These are phyloP conservation scores for Starmera dryadoides DNA, from an alignment of 805 yeast species.

Conservation along the genomic window DNA sequence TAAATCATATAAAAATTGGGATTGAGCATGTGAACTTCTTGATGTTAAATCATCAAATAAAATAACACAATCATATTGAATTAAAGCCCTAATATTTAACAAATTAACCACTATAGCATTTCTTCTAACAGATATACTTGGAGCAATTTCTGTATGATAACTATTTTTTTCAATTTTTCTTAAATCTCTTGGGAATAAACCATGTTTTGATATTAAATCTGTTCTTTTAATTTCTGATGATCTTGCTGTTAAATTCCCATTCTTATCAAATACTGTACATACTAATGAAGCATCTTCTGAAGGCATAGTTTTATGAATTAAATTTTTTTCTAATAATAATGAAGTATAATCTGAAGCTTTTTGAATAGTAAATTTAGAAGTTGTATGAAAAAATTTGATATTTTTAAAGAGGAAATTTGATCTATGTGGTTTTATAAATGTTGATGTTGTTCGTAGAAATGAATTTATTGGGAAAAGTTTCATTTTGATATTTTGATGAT, in stretches of 20 bases:
- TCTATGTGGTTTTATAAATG: too few species aligned
- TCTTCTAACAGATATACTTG: slow-evolving; percentile 69
- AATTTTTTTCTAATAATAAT: slow-evolving; percentile 28
- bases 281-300: slow-evolving; percentile 39
- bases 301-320: slow-evolving; percentile 27
- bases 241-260: slow-evolving; percentile 64
- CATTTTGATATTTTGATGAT: too few species aligned
- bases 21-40: slow-evolving; percentile 56
- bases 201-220: slow-evolving; percentile 65
- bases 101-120: slow-evolving; percentile 67
- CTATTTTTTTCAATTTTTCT: slow-evolving; percentile 72
- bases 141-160: slow-evolving; percentile 63
- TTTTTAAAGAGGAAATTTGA: background rate
- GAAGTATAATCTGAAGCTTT: slow-evolving; percentile 17
- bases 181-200: slow-evolving; percentile 81
- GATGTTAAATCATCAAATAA: slow-evolving; percentile 66
- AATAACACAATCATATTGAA: slow-evolving; percentile 63
- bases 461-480: too few species aligned
- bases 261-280: slow-evolving; percentile 72
- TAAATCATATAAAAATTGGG: slow-evolving; percentile 75
- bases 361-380: background rate
- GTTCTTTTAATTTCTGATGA: slow-evolving; percentile 70
- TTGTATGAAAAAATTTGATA: background rate
- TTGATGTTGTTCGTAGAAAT: too few species aligned
- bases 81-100: slow-evolving; percentile 72